Base-by-base conservation (phyloP, 495 filamentous ascomycete genomes). In the Penicillium soppii region DNA sequence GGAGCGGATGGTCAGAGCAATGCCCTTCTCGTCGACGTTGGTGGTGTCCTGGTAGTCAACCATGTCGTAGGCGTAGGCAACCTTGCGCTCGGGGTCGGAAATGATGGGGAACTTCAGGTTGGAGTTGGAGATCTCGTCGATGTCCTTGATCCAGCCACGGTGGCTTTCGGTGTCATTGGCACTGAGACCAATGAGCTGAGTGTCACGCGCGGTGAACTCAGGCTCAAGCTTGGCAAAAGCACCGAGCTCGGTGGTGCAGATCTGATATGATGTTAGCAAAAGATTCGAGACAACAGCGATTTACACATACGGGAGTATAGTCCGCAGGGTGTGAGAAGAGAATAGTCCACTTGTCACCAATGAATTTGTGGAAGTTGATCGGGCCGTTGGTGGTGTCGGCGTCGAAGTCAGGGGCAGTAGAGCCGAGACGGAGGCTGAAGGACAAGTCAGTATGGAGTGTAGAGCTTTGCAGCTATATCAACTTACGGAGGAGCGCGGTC, bases 201-300 rank as follows among this genome's bases (percentile, higher is more conserved):
- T 90, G 51, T 87, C 89, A 59, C 94, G 89, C 76, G 89, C 90
- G 64, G 80, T 80, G 81, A 98, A 98, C 76, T 98, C 94, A 50
- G 91, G 90, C 81, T 96, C 89, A 55, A 97, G 88, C 74, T 95
- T 95, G 59, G 95, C 92, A 66, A 85, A 96, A 54, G 95, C 95
- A 67, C 94, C 94, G 58, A 98, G 87, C 83, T 98, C 94, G 52
- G 94, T 98, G 70, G 94, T 98, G 81, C 94, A 98, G 57, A 98
- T 91, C 44, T 47, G 19, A 19, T 21, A 1, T 12, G 2, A 9
- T 17, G 21, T 46, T 15, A 46, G 30, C 12, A 12, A 0, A 23
- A 13, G 7, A 17, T 39, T 21, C 20, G 1, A 23, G 2, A 13
- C 2, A 41, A 41, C 20, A 5, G 20, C 2, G 17, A 2, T 3